phyloP scores from a whole-genome alignment of 164 flowering plant species.

The Sextonia rubra region DNA sequence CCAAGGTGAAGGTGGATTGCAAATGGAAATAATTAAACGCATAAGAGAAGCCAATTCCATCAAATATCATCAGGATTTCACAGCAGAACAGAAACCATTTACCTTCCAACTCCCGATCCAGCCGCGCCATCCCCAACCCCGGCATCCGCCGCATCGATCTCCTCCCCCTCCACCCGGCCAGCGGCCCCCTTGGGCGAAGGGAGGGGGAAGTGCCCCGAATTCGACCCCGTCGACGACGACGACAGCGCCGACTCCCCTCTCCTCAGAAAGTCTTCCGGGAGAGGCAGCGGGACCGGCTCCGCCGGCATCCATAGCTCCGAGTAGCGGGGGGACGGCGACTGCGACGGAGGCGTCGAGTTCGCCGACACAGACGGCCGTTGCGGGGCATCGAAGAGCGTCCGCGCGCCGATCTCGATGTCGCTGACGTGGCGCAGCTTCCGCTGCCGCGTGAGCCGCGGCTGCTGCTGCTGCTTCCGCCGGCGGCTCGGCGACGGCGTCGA shows the following conservation, averaged over 20 bases:
- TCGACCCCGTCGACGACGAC: not conserved
- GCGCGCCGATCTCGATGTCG: constrained; percentile 16
- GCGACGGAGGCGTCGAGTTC: constrained; percentile 5
- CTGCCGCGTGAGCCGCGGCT: constrained; percentile 26
- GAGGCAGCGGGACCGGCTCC: constrained; percentile 24
- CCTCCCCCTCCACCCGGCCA: not conserved
- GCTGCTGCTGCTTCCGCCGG: not conserved
- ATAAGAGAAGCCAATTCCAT: not conserved
- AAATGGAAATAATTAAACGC: not conserved
- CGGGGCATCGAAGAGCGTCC: not conserved
- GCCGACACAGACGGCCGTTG: not conserved
- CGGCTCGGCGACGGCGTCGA: constrained; percentile 1
- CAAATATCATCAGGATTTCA: too few relatives aligned
- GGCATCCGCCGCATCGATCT: constrained; percentile 4
- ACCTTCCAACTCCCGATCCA: constrained; percentile 7
- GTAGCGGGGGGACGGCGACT: not conserved
- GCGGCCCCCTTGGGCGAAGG: constrained; percentile 30
- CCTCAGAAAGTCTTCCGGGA: constrained; percentile 16
- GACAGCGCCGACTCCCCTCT: constrained; percentile 8
- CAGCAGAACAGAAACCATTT: not conserved
- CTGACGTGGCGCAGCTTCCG: constrained; percentile 27
- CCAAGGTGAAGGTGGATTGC: too few relatives aligned
- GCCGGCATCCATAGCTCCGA: constrained; percentile 1
- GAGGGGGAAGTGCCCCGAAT: constrained; percentile 13
- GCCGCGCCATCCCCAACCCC: constrained; percentile 9